Evolutionary conservation across 371 early-diverging fungal species (phyloP).

Genomic region (Apophysomyces variabilis): DNA sequence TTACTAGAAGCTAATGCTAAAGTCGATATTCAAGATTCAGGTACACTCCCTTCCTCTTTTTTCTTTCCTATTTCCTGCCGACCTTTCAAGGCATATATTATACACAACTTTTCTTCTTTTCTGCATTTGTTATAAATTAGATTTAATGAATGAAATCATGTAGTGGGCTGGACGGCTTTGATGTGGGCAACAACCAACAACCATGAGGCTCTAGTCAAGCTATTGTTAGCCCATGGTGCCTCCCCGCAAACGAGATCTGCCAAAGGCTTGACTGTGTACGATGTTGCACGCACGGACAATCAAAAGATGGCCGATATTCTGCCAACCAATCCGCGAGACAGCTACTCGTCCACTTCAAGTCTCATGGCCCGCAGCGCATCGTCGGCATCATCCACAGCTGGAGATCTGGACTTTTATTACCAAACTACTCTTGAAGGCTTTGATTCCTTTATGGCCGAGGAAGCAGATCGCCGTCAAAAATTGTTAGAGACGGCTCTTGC

Average conservation of each 20-base stretch:
- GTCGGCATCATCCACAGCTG: constrained; percentile 29
- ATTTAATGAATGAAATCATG: constrained; percentile 5
- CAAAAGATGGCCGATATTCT: constrained; percentile 64
- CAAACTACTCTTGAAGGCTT: constrained; percentile 51
- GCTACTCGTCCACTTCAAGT: constrained; percentile 58
- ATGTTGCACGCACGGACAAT: constrained; percentile 70
- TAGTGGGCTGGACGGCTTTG: constrained; percentile 94
- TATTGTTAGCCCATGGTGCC: constrained; percentile 84
- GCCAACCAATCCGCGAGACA: constrained; percentile 60
- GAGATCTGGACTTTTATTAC: constrained; percentile 56
- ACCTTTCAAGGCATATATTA: too few relatives aligned
- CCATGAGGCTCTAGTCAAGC: constrained; percentile 72
- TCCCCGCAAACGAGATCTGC: constrained; percentile 70
- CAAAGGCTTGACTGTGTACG: constrained; percentile 81
- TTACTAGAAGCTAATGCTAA: constrained; percentile 79
- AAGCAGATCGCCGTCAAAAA: constrained; percentile 49
- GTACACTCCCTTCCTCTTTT: constrained; percentile 30
- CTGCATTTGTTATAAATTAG: not conserved
- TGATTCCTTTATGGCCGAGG: constrained; percentile 53
- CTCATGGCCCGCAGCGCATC: constrained; percentile 31
- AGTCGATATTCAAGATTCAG: constrained; percentile 76
- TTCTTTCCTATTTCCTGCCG: not conserved
- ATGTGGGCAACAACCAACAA: constrained; percentile 95
- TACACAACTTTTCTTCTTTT: constrained; percentile 12
- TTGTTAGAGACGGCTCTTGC: constrained; percentile 46